Evolutionary conservation across 495 filamentous ascomycete genomes (phyloP).

Genomic region (Penicillium psychrofluorescens): DNA sequence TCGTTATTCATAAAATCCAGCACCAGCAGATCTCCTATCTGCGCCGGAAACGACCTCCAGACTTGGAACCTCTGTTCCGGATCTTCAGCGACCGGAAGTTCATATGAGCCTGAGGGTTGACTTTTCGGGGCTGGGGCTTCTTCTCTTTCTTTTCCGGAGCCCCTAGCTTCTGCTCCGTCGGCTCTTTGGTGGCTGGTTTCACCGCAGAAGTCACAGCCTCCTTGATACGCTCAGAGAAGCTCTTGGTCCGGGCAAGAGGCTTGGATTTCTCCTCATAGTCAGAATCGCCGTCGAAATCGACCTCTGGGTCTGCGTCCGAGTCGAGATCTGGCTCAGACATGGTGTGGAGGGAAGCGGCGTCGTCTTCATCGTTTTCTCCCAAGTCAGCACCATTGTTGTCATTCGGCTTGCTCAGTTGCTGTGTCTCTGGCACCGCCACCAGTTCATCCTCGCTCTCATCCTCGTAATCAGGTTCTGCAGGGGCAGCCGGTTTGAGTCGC

Average conservation of each 20-base stretch:
- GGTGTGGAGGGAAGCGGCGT: constrained; percentile 22
- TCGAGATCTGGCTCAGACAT: constrained; percentile 27
- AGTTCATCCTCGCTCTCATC: constrained; percentile 25
- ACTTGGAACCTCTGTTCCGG: constrained; percentile 45
- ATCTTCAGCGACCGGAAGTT: constrained; percentile 84
- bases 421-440: constrained; percentile 26
- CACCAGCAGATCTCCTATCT: constrained; percentile 17
- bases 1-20: constrained; percentile 24
- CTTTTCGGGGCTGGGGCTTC: constrained; percentile 55
- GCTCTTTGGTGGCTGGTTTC: constrained; percentile 23
- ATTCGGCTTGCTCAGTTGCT: constrained; percentile 9
- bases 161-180: constrained; percentile 22
- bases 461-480: constrained; percentile 15
- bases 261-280: constrained; percentile 24
- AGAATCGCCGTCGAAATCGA: constrained; percentile 19
- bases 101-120: constrained; percentile 66
- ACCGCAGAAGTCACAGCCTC: constrained; percentile 28
- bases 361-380: constrained; percentile 20
- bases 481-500: constrained; percentile 25
- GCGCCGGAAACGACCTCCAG: constrained; percentile 40
- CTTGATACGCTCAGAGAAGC: constrained; percentile 38
- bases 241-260: constrained; percentile 20
- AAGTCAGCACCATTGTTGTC: constrained; percentile 2
- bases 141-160: constrained; percentile 28
- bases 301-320: constrained; percentile 17